A percentile compares a stretch with the other conserved stretches of the same genome.
Evolutionary conservation across 257 asterid genomes (phyloP).

Genomic region (Solanum piurae): DNA sequence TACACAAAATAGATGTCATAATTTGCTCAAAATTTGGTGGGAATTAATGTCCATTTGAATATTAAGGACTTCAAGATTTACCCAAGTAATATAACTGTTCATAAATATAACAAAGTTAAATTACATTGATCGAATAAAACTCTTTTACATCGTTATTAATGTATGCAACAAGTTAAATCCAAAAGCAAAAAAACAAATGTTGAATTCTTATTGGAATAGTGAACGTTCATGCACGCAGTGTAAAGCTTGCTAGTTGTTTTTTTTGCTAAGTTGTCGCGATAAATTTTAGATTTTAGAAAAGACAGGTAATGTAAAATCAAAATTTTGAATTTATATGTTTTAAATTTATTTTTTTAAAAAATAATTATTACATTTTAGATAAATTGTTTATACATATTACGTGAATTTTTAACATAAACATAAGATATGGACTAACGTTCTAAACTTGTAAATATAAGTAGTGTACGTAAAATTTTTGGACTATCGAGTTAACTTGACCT

Average conservation of each 20-base stretch:
- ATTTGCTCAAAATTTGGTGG: not conserved
- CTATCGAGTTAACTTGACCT: no score
- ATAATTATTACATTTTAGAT: fast-evolving
- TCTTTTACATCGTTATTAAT: not conserved
- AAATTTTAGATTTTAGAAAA: not conserved
- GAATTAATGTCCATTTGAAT: no score
- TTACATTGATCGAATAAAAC: not conserved
- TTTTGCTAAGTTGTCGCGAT: not conserved
- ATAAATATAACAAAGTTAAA: not conserved
- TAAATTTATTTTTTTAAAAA: no score
- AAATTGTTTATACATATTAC: no score
- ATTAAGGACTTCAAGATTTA: not conserved
- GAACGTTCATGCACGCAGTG: not conserved
- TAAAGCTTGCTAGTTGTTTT: not conserved
- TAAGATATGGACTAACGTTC: not conserved
- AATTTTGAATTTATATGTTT: no score
- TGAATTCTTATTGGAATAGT: not conserved
- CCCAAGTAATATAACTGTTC: no score
- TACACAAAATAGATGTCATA: not conserved
- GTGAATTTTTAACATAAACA: not conserved
- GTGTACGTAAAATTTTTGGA: not conserved
- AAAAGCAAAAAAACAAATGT: not conserved
- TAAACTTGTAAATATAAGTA: not conserved
- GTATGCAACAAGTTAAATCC: not conserved
- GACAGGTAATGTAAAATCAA: not conserved